Evolutionary conservation across 2,329 filamentous ascomycete species (phyloP).

Genomic region (Arthroderma uncinatum): DNA sequence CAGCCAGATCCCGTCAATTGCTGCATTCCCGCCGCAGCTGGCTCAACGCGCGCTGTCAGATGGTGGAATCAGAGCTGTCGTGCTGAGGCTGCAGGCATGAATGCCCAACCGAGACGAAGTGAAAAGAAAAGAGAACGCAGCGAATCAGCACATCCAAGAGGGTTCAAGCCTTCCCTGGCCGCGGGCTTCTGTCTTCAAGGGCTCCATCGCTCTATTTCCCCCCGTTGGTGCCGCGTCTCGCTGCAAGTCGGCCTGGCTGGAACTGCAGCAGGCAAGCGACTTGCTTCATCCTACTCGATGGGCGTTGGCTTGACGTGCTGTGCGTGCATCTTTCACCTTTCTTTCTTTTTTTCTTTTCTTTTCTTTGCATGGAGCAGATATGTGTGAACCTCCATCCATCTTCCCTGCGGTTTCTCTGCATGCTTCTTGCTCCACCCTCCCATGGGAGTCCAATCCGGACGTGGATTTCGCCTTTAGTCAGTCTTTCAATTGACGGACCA

Average conservation of each 20-base stretch:
- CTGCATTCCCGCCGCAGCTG: neutral
- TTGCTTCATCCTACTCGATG: conserved; percentile 4
- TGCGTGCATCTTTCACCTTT: neutral
- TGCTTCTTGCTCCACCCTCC: conserved; percentile 1
- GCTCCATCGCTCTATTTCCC: conserved; percentile 8
- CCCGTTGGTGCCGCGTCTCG: conserved; percentile 23
- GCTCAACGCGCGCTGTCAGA: neutral
- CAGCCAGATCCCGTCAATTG: neutral
- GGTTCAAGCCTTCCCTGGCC: conserved; percentile 6
- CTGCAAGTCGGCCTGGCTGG: conserved; percentile 19
- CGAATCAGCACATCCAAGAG: conserved; percentile 22
- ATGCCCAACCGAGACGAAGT: conserved; percentile 30
- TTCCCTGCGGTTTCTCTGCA: conserved; percentile 5
- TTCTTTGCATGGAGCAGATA: conserved; percentile 5
- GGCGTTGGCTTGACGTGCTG: neutral
- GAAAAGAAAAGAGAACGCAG: conserved; percentile 17
- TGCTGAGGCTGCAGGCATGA: conserved; percentile 26
- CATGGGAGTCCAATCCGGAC: conserved; percentile 1
- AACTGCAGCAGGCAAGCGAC: conserved; percentile 7
- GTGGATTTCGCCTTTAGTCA: neutral
- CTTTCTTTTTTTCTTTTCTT: conserved; percentile 3
- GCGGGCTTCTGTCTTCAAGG: neutral
- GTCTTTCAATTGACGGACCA: neutral
- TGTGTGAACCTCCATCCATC: conserved; percentile 4
- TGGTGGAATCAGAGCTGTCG: conserved; percentile 1